Evolutionary conservation across 257 asterid genomes (phyloP).

Genomic region (Anisodus acutangulus): DNA sequence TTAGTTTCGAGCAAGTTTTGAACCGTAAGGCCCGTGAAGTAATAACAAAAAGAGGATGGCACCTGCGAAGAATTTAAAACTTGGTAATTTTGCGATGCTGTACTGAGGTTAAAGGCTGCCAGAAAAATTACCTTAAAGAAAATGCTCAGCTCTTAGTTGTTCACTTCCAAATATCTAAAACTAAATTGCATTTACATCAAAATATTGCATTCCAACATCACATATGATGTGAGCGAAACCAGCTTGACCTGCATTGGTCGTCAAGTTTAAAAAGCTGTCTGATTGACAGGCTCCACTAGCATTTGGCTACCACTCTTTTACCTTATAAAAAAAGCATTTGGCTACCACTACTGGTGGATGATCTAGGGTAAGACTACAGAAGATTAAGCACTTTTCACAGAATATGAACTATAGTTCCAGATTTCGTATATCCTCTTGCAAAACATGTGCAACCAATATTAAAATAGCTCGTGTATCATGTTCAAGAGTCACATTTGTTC

Average conservation of each 20-base stretch:
- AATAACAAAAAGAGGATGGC: neutral
- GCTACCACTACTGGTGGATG: too few relatives aligned
- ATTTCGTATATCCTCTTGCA: neutral
- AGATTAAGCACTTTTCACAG: neutral
- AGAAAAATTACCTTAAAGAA: neutral
- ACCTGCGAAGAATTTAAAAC: neutral
- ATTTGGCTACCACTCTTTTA: neutral
- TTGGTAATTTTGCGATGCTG: neutral
- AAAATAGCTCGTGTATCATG: neutral
- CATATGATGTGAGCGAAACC: neutral
- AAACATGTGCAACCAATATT: neutral
- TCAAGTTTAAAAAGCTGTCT: neutral
- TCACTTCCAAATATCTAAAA: neutral
- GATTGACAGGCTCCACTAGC: conserved; percentile 13
- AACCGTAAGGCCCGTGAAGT: neutral
- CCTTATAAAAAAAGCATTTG: too few relatives aligned
- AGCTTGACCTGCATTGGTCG: neutral
- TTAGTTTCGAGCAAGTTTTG: conserved; percentile 14
- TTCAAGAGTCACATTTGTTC: neutral
- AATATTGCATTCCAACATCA: neutral
- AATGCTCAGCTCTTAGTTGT: neutral
- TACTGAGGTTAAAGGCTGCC: neutral
- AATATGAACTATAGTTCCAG: neutral
- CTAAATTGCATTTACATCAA: neutral
- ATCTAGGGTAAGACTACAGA: conserved; percentile 10